Conservation (phyloP, 2,329 filamentous ascomycete species). For the Dothidotthia symphoricarpi region DNA sequence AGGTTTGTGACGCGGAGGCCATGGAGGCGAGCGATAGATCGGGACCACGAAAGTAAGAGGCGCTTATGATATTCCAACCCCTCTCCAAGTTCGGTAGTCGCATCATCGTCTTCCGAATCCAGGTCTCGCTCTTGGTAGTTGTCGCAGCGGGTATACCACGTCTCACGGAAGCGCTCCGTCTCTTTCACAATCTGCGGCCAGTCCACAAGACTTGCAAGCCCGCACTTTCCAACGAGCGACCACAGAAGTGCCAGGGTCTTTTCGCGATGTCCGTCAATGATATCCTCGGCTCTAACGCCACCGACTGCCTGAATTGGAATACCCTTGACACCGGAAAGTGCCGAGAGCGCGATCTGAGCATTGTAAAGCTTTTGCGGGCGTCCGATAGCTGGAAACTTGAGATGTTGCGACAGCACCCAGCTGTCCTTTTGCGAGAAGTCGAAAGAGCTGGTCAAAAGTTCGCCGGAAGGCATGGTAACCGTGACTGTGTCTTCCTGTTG, state of each 20-base stretch:
- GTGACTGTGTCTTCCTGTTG: constrained; percentile 44
- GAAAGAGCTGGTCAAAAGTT: constrained; percentile 42
- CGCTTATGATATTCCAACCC: constrained; percentile 37
- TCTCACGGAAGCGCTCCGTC: constrained; percentile 44
- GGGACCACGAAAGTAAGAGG: constrained; percentile 58
- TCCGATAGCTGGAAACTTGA: constrained; percentile 58
- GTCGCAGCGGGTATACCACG: constrained; percentile 32
- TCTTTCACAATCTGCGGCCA: constrained; percentile 56
- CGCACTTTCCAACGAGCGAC: constrained; percentile 58
- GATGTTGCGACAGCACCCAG: constrained; percentile 55
- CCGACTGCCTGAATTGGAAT: constrained; percentile 43
- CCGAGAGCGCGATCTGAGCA: constrained; percentile 56
- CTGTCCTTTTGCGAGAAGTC: constrained; percentile 37
- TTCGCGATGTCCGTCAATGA: constrained; percentile 64
- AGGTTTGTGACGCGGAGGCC: constrained; percentile 53
- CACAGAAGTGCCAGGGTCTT: constrained; percentile 62
- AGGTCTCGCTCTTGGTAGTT: constrained; percentile 33
- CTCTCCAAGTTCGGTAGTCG: constrained; percentile 21
- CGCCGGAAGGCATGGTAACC: constrained; percentile 48
- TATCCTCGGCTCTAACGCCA: constrained; percentile 55
- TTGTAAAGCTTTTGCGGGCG: constrained; percentile 60
- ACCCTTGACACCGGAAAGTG: constrained; percentile 48
- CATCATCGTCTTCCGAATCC: constrained; percentile 33
- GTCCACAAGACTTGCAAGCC: constrained; percentile 55
- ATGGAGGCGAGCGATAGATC: constrained; percentile 49